These are phyloP conservation scores for Saturnispora sekii DNA, from an alignment of 805 yeast genomes.

Conservation along the genomic window DNA sequence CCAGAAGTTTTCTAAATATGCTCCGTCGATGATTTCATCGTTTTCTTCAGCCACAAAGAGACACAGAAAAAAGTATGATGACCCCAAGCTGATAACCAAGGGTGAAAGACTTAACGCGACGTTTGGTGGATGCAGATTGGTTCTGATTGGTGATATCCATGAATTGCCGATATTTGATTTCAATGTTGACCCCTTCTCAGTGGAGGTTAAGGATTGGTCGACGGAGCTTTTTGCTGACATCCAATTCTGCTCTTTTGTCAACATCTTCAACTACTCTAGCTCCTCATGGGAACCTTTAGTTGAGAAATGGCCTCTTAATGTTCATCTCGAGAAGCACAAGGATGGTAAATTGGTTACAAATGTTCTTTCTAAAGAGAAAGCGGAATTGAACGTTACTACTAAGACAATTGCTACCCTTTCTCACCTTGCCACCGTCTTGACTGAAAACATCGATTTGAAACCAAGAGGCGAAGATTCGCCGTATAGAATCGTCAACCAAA, in stretches of 20 bases:
- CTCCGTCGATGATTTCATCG: slow-evolving; percentile 54
- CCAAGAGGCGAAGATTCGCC: slow-evolving; percentile 78
- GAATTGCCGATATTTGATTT: slow-evolving; percentile 82
- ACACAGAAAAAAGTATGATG: slow-evolving; percentile 9
- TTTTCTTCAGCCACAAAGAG: slow-evolving; percentile 29
- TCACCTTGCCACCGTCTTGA: slow-evolving; percentile 51
- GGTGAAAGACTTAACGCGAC: slow-evolving; percentile 61
- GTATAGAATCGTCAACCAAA: slow-evolving; percentile 68
- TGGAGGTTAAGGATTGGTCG: slow-evolving; percentile 75
- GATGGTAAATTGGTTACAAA: slow-evolving; percentile 49
- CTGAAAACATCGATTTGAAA: slow-evolving; percentile 43
- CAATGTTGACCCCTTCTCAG: slow-evolving; percentile 57
- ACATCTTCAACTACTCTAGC: slow-evolving; percentile 77
- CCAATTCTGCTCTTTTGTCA: slow-evolving; percentile 54
- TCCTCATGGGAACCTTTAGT: slow-evolving; percentile 93
- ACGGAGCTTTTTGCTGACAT: slow-evolving; percentile 66
- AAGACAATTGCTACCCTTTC: slow-evolving; percentile 70
- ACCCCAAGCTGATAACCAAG: slow-evolving; percentile 38
- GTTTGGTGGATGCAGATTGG: slow-evolving; percentile 69
- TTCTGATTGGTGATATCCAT: slow-evolving; percentile 82
- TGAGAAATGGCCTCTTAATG: slow-evolving; percentile 77
- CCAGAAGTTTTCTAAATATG: slow-evolving; percentile 50
- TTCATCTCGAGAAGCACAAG: slow-evolving; percentile 48
- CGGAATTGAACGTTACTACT: slow-evolving; percentile 75
- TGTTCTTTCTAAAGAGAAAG: slow-evolving; percentile 61